Base-by-base conservation (phyloP, 352 stramenopile genomes). In the Globisporangium acanthophoron region DNA sequence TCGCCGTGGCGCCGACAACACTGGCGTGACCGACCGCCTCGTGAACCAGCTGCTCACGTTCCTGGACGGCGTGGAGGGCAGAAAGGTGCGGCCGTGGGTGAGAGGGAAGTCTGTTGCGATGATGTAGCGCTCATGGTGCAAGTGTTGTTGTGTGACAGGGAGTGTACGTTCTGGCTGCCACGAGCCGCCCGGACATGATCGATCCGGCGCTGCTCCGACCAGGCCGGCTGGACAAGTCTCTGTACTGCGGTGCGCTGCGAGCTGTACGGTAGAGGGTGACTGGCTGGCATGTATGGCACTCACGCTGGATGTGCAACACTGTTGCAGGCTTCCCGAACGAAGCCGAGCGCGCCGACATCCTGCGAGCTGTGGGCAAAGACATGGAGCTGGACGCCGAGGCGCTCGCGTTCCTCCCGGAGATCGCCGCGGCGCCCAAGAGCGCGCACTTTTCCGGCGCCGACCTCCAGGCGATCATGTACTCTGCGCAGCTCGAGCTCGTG, bases 1-100 rank as follows among this genome's bases (percentile, higher is more conserved):
- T n/a, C 85, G 89, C 11, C 87, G 96, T 58, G 96, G 96, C 40
- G 82, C 83, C 13, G 85, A 98, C 63, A 92, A 97, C 66, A 98
- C 92, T 8, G 94, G 96, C 31, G 96, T 99, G 35, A 99, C 95
- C 0, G 96, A 99, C 66, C 80, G 97, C 21, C 90, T 99, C 29
- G 96, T 99, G 48, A 99, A 99, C 66, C 97, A 99, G 59, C 74
- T 99, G 49, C 84, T 99, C 0, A 99, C 96, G 0, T 98, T 98
- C 64, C 68, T 99, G 48, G 96, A 99, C 76, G 96, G 96, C 43
- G 95, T 99, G 13, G 96, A 99, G 73, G 76, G 71, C 0, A 66
- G 87, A 57, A 88, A 88, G 72, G 89, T 92, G 56, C 45, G 52
- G 43, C n/a, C 33, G 33, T 7, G 13, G 8, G n/a, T 55, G 18